Evolutionary conservation across 2,329 filamentous ascomycete species (phyloP).

Genomic region (Trichophyton rubrum): DNA sequence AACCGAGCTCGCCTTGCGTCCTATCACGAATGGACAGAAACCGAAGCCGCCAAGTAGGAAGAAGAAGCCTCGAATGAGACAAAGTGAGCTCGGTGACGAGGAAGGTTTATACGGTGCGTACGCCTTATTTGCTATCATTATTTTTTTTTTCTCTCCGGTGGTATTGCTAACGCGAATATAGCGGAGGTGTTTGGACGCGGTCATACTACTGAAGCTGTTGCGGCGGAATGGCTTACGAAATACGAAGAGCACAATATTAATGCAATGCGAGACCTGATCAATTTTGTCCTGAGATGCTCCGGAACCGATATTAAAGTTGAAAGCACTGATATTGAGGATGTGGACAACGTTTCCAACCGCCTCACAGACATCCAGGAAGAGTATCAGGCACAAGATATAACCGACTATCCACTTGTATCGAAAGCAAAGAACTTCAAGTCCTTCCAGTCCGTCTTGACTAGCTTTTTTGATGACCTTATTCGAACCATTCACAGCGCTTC

Average conservation of each 20-base stretch:
- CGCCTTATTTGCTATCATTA: constrained; percentile 11
- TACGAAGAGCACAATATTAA: constrained; percentile 45
- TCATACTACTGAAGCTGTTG: constrained; percentile 43
- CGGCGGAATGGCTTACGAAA: constrained; percentile 44
- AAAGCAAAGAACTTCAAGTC: constrained; percentile 62
- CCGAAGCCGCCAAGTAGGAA: constrained; percentile 33
- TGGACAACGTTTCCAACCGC: constrained; percentile 69
- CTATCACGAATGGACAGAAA: constrained; percentile 34
- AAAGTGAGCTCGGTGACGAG: constrained; percentile 40
- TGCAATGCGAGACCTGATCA: constrained; percentile 48
- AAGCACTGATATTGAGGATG: constrained; percentile 72
- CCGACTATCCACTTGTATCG: constrained; percentile 84
- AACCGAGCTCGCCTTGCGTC: constrained; percentile 43
- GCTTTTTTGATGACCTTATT: constrained; percentile 68
- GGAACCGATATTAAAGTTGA: constrained; percentile 72
- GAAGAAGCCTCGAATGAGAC: constrained; percentile 40
- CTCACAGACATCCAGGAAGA: constrained; percentile 77
- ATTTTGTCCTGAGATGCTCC: constrained; percentile 53
- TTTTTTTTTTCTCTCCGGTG: background rate
- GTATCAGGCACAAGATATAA: constrained; percentile 69
- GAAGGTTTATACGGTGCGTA: constrained; percentile 45
- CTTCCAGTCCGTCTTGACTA: constrained; percentile 64
- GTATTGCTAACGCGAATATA: constrained; percentile 16
- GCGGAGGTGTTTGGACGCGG: constrained; percentile 49
- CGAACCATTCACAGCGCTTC: constrained; percentile 70